Evolutionary conservation across 2,329 filamentous ascomycete genomes (phyloP), one percentile per base, ranked within the genome.

Genomic region (Pseudocercospora macadamiae): DNA sequence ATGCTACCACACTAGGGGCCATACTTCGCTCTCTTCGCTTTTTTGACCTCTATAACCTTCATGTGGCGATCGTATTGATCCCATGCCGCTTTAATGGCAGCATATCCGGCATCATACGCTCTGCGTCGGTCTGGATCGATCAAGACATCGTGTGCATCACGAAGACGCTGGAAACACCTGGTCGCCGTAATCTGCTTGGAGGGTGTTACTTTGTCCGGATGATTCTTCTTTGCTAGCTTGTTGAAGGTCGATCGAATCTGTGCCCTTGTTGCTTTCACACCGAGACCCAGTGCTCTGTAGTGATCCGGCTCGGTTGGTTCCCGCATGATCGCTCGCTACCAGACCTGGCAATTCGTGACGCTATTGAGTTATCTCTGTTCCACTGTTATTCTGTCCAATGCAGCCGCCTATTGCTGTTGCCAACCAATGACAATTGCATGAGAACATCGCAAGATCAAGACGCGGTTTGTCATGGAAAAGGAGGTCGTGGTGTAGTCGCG

Each of bases 11-110:
- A n/a, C n/a, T n/a, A n/a, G 1, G 2, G 0, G 14, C 9, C 12
- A 2, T 28, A 30, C 45, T 49, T 28, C 18, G 45, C 9, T 19
- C 45, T 49, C 28, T n/a, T 26, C 45, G 28, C 45, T 19, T 49
- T 49, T n/a, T 49, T 49, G 21, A 18, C 9, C 25, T 49, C 23
- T 12, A 49, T 5, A 4, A 49, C 23, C 28, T 49, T 26, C 1
- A n/a, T 25, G 3, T 49, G 45, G 10, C 45, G 19, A 4, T 58
- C 55, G n/a, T 53, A 58, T 6, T 45, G 28, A 9, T 54, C 55
- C 55, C 55, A 58, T 37, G 37, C n/a, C 6, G 55, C 39, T n/a
- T 48, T 54, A 49, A 58, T 54, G 1, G 14, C 10, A n/a, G 55
- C 48, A 19, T 58, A 54, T 0, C 19, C 7, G 10, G 30, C 14